phyloP scores from a whole-genome alignment of 2,329 filamentous ascomycete genomes.

The Fusarium nodosum region DNA sequence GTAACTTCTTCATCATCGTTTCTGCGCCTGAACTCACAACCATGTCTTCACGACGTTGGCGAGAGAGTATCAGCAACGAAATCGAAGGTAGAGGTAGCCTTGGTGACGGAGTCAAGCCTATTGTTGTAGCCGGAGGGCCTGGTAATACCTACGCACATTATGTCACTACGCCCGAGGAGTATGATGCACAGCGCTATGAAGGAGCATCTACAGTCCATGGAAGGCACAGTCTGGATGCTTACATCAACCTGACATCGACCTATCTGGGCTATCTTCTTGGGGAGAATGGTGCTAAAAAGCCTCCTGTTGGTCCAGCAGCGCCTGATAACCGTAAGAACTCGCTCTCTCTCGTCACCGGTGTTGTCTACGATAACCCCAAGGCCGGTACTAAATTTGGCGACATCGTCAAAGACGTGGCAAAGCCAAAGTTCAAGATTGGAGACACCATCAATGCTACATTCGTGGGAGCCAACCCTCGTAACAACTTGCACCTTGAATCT shows the following conservation, averaged over 20 bases:
- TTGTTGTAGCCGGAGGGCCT: constrained; percentile 18
- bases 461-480: constrained; percentile 1
- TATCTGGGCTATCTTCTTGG: constrained; percentile 10
- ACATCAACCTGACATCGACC: background rate
- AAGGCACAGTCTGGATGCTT: constrained; percentile 9
- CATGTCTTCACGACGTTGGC: constrained; percentile 21
- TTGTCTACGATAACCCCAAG: constrained; percentile 23
- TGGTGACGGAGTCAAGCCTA: background rate
- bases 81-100: background rate
- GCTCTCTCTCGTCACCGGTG: background rate
- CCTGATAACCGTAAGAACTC: constrained; percentile 17
- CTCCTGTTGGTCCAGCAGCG: background rate
- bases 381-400: background rate
- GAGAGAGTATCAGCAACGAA: constrained; percentile 7
- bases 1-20: constrained; percentile 17
- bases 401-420: background rate
- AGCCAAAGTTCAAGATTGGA: constrained; percentile 1
- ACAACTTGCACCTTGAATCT: background rate
- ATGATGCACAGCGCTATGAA: constrained; percentile 17
- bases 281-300: background rate
- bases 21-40: constrained; percentile 1
- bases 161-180: constrained; percentile 17
- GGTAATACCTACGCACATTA: constrained; percentile 15
- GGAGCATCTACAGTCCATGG: constrained; percentile 14
- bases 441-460: constrained; percentile 1